phyloP scores from a whole-genome alignment of 108 stramenopile genomes.

The Cylindrotheca closterium region DNA sequence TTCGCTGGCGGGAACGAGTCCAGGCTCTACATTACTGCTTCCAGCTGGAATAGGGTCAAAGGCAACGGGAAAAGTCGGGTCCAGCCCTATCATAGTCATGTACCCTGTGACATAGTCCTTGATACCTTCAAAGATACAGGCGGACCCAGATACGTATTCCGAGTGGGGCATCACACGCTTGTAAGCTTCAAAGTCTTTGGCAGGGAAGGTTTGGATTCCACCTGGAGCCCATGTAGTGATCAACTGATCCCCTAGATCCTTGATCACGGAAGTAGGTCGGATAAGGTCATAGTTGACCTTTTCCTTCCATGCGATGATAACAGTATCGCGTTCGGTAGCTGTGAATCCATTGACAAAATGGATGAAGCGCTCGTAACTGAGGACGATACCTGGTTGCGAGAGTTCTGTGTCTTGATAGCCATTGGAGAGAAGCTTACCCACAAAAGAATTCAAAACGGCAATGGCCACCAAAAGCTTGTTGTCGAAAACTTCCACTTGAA shows the following conservation, averaged over 20 bases:
- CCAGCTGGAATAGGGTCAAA: too few relatives aligned
- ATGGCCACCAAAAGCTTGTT: constrained; percentile 21
- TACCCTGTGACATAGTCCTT: too few relatives aligned
- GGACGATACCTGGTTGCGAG: neutral
- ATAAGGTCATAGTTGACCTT: constrained; percentile 27
- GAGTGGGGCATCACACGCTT: constrained; percentile 27
- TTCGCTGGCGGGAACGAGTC: neutral
- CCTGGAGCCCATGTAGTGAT: constrained; percentile 20
- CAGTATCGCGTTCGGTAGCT: constrained; percentile 12
- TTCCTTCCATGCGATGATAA: constrained; percentile 30
- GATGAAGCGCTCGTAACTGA: constrained; percentile 10
- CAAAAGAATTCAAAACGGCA: constrained; percentile 2
- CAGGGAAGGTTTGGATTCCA: constrained; percentile 5
- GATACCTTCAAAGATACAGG: too few relatives aligned
- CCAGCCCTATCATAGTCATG: too few relatives aligned
- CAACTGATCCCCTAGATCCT: neutral
- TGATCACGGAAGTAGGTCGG: constrained; percentile 19
- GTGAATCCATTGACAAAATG: neutral
- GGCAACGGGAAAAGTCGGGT: too few relatives aligned
- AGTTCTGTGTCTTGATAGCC: neutral
- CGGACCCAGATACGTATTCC: too few relatives aligned
- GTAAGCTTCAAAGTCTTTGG: constrained; percentile 26
- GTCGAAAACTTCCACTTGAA: constrained; percentile 44
- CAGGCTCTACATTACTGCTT: too few relatives aligned
- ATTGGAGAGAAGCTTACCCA: constrained; percentile 8